Evolutionary conservation across 352 stramenopile species (phyloP).

Genomic region (Phytophthora ohioensis): DNA sequence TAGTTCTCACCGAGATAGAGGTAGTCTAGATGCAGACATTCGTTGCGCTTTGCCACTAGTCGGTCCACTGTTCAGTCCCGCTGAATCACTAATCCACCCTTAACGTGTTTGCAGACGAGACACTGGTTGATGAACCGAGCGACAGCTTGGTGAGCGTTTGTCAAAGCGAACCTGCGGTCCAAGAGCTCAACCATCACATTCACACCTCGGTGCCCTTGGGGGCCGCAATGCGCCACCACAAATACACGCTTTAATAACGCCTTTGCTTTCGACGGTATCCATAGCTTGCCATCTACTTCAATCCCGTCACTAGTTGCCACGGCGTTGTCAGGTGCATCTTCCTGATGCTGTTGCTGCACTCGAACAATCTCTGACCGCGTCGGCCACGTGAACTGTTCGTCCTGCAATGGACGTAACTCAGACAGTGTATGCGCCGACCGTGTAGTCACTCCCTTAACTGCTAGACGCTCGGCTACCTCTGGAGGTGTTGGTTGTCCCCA

Average conservation of each 20-base stretch:
- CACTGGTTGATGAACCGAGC: conserved; percentile 17
- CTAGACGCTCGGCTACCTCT: background rate
- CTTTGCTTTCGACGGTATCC: conserved; percentile 1
- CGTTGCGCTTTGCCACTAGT: background rate
- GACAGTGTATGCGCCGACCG: background rate
- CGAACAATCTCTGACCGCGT: background rate
- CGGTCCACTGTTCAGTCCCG: conserved; percentile 3
- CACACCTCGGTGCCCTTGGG: conserved; percentile 3
- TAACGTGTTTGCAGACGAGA: conserved; percentile 25
- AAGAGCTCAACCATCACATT: conserved; percentile 23
- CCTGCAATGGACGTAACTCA: conserved; percentile 16
- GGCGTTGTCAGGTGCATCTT: background rate
- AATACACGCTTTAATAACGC: conserved; percentile 1
- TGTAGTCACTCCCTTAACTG: conserved; percentile 15
- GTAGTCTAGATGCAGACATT: conserved; percentile 21
- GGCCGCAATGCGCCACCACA: conserved; percentile 9
- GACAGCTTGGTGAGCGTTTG: background rate
- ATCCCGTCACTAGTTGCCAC: background rate
- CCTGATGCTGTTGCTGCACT: background rate
- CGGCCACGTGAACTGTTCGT: conserved; percentile 14
- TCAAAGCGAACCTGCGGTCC: conserved; percentile 11
- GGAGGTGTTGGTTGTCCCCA: conserved; percentile 1
- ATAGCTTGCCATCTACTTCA: conserved; percentile 8
- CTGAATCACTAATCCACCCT: conserved; percentile 7
- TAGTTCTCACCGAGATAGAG: conserved; percentile 25